Evolutionary conservation across 805 yeast genomes (phyloP).

Genomic region (Barnettozyma vustinii): DNA sequence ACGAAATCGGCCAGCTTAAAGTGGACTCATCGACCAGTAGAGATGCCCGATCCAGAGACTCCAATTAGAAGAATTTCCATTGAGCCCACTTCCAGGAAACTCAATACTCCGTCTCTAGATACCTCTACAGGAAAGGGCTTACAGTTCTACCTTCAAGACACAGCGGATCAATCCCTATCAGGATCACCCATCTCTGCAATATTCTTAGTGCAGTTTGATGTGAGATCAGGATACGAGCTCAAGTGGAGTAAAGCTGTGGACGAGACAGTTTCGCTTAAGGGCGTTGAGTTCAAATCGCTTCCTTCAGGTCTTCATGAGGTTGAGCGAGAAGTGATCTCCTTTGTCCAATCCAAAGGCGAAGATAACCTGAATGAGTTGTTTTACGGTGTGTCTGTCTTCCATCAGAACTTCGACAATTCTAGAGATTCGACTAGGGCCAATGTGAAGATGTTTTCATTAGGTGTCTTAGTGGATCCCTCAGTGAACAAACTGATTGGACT

Average conservation of each 20-base stretch:
- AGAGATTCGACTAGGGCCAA: slow-evolving; percentile 36
- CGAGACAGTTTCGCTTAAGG: slow-evolving; percentile 29
- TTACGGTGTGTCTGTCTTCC: slow-evolving; percentile 49
- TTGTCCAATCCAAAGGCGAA: slow-evolving; percentile 32
- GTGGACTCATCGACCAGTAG: not conserved
- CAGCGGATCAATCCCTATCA: slow-evolving; percentile 2
- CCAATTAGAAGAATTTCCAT: not conserved
- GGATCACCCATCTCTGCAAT: slow-evolving; percentile 34
- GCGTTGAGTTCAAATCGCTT: slow-evolving; percentile 56
- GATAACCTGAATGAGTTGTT: slow-evolving; percentile 19
- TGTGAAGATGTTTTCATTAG: slow-evolving; percentile 61
- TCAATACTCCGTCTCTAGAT: not conserved
- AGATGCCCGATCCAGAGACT: not conserved
- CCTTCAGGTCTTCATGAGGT: slow-evolving; percentile 65
- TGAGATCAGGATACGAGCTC: slow-evolving; percentile 43
- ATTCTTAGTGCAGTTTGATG: slow-evolving; percentile 48
- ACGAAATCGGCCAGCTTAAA: not conserved
- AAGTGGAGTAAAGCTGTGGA: slow-evolving; percentile 36
- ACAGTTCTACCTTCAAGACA: slow-evolving; percentile 8
- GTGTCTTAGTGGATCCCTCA: slow-evolving; percentile 47
- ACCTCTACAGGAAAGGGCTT: slow-evolving; percentile 4
- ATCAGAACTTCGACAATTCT: slow-evolving; percentile 37
- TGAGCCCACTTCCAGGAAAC: not conserved
- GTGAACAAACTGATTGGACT: slow-evolving; percentile 14
- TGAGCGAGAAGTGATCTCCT: slow-evolving; percentile 46